phyloP scores from a whole-genome alignment of 345 rosid species.

The Eucalyptus decipiens region DNA sequence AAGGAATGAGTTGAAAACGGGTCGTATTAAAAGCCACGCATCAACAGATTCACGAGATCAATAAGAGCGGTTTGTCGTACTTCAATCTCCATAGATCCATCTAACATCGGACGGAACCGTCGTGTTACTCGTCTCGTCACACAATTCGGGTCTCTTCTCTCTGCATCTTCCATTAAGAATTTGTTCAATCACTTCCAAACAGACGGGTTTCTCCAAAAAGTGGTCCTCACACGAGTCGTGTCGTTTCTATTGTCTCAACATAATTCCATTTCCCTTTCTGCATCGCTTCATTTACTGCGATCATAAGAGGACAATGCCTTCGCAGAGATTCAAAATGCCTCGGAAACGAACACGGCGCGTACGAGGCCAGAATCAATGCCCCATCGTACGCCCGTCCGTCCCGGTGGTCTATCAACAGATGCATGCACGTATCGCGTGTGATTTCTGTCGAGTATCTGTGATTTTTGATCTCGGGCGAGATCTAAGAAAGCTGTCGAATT shows the following conservation, averaged over 20 bases:
- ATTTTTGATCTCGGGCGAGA: neutral
- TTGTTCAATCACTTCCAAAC: neutral
- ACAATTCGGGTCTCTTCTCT: neutral
- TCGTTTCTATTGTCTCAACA: neutral
- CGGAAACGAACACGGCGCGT: neutral
- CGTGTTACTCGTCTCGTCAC: neutral
- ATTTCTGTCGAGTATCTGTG: neutral
- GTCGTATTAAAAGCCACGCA: fast-evolving
- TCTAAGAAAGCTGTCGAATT: neutral
- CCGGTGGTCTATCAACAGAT: neutral
- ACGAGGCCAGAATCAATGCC: neutral
- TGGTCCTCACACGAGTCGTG: neutral
- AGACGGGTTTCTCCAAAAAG: neutral
- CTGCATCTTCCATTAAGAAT: neutral
- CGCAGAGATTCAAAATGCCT: neutral
- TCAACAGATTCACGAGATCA: neutral
- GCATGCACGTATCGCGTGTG: neutral
- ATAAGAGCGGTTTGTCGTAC: neutral
- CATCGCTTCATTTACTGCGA: neutral
- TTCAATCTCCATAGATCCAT: neutral
- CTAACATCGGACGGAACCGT: neutral
- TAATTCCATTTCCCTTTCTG: neutral
- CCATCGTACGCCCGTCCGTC: neutral
- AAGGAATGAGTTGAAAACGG: neutral
- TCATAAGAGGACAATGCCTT: neutral